Conservation (phyloP, 345 rosid species). For the Melaleuca quinquenervia region DNA sequence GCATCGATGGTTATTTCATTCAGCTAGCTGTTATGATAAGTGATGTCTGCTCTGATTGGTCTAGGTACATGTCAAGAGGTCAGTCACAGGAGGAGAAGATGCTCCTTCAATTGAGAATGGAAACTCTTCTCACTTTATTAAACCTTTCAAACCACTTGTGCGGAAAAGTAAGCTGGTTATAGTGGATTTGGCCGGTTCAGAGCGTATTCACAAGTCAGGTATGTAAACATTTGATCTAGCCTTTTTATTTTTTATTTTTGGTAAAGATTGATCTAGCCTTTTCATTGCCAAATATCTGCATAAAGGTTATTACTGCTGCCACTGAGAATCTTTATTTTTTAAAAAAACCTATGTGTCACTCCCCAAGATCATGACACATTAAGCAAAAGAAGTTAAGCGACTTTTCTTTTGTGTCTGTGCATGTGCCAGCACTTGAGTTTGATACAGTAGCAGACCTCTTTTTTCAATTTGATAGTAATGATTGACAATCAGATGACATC, state of each 20-base stretch:
- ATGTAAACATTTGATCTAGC: not conserved
- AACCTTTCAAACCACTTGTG: slow-evolving; percentile 64
- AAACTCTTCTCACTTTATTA: slow-evolving; percentile 45
- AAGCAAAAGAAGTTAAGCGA: not conserved
- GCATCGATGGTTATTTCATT: not conserved
- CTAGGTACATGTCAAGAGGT: slow-evolving; percentile 85
- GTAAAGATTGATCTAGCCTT: not conserved
- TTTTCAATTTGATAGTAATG: not conserved
- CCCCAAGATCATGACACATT: not conserved
- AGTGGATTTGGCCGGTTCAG: slow-evolving; percentile 98
- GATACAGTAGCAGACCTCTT: not conserved
- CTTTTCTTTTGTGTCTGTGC: not conserved
- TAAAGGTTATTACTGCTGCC: not conserved
- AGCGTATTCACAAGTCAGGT: slow-evolving; percentile 98
- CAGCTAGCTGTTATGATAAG: not conserved
- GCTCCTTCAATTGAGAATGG: slow-evolving; percentile 43
- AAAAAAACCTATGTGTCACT: not conserved
- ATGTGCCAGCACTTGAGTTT: not conserved
- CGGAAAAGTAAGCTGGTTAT: slow-evolving; percentile 85
- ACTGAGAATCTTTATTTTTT: not conserved
- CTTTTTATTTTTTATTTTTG: too few species aligned
- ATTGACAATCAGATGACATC: not conserved
- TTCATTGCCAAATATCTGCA: not conserved
- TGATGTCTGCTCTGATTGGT: not conserved
- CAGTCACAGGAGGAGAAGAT: slow-evolving; percentile 54